Evolutionary conservation across 2,329 filamentous ascomycete genomes (phyloP), one percentile per base, ranked within the genome.

Genomic region (Fusarium clavum): DNA sequence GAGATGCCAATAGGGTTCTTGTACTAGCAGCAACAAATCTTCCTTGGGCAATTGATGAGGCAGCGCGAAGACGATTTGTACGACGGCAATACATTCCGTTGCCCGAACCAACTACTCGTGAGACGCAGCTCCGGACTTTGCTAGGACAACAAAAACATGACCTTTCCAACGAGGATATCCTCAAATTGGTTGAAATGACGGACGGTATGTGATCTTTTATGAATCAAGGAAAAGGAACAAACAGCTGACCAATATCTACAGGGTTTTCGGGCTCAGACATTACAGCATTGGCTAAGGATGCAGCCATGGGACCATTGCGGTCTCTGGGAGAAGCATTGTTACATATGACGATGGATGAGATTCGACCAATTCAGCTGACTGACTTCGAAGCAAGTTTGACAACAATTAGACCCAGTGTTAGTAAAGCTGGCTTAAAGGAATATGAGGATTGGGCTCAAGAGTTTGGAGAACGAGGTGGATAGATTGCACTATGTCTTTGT

Each of bases 261-360:
- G 94, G 94, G n/a, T 99, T 97, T 81, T 98, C 94, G 11, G 96
- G 96, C 46, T 97, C 94, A 3, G 96, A 99, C 76, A 97, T 99
- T 71, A 98, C 96, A 24, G 94, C 96, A 2, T 84, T 99, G 11
- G 96, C 96, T 10, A 99, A 99, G 81, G 96, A 99, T 78, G 96
- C 96, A 11, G 96, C 96, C 5, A 99, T 99, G 96, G 95, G 96
- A 0, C 96, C 96, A 1, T 83, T 99, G 14, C 89, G 96, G 32
- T 95, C 94, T 56, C 84, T 98, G 4, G 96, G 96, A 27, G 96
- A 98, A 78, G 93, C 92, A 43, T 83, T 99, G 30, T 85, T 99
- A 34, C 90, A 93, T 71, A 98, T 97, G 86, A 92, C 92, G 0
- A 97, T 96, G 88, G 96, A 99, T 66, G 90, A 98, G 73, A 98